Conservation (phyloP, 306 rosid species). For the Trichosanthes truncata region DNA sequence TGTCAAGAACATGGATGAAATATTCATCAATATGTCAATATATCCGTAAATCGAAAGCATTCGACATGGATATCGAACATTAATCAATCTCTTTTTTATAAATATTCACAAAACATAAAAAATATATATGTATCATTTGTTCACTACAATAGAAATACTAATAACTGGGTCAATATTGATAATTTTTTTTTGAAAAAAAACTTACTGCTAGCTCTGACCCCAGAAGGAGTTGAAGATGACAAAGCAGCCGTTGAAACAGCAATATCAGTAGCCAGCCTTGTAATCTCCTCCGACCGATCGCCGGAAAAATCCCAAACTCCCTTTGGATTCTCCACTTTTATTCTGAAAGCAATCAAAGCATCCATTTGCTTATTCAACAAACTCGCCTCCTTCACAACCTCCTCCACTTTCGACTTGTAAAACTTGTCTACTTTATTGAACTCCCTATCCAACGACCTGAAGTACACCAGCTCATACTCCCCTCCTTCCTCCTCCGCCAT, state of each 20-base stretch:
- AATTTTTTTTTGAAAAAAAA: too few species aligned
- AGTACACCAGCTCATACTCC: conserved; percentile 43
- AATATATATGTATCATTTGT: too few species aligned
- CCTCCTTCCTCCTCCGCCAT: conserved; percentile 54
- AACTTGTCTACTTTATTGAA: conserved; percentile 55
- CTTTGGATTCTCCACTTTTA: conserved; percentile 53
- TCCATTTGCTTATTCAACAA: conserved; percentile 57
- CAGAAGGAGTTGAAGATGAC: conserved; percentile 7
- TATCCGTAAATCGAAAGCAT: too few species aligned
- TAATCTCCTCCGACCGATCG: neutral
- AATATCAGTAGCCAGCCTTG: neutral
- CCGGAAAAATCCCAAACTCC: neutral
- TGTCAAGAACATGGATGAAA: too few species aligned
- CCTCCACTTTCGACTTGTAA: conserved; percentile 36
- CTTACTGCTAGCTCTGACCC: neutral
- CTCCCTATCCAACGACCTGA: conserved; percentile 42
- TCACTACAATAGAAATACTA: too few species aligned
- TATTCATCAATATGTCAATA: too few species aligned
- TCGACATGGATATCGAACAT: too few species aligned
- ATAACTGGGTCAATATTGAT: too few species aligned
- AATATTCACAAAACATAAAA: too few species aligned
- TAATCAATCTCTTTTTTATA: too few species aligned
- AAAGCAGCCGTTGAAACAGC: neutral
- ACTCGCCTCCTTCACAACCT: conserved; percentile 52
- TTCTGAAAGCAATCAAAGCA: conserved; percentile 53